Evolutionary conservation across 495 filamentous ascomycete species (phyloP), one percentile per base, ranked within the genome.

Genomic region (Extremus antarcticus): DNA sequence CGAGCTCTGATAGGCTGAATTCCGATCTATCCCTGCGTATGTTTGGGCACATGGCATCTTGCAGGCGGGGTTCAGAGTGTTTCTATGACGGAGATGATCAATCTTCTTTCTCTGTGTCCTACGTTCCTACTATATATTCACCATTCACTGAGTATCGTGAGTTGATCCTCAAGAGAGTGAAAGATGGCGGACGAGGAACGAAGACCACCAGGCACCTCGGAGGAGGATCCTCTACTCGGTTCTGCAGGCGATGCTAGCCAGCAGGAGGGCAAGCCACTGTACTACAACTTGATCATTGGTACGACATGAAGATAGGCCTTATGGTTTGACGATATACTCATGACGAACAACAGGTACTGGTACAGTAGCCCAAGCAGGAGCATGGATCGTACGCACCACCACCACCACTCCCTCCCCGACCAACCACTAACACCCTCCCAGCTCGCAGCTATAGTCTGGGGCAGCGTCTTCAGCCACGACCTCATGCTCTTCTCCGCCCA

Each of bases 401-500:
- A 35, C 29, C 7, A 4, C 13, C 29, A 4, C 4, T 63, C 17
- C 21, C 11, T 46, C 29, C 25, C 32, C 25, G 32, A 43, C 23
- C 22, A 41, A 49, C 20, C 10, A 24, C 22, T 53, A 15, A 45
- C 22, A n/a, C 7, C 23, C 24, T 15, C 70, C 53, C 66, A 94
- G 77, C 78, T 95, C 47, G 72, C 80, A 24, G 78, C 76, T 19
- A 76, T 87, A 24, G 74, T 94, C 59, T 94, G 85, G 85, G 78
- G 80, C 25, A 77, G 74, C 54, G 75, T 94, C 59, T 79, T 95
- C 66, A 75, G 79, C 23, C 70, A 80, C 25, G 73, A 76, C 19
- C 61, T 86, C 29, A 78, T 84, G 0, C 75, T 95, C 53, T 91
- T 97, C 73, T 84, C 87, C 3, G 77, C 84, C 0, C 91, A 97